Evolutionary conservation across 2,329 filamentous ascomycete species (phyloP).

Genomic region (Knufia petricola): DNA sequence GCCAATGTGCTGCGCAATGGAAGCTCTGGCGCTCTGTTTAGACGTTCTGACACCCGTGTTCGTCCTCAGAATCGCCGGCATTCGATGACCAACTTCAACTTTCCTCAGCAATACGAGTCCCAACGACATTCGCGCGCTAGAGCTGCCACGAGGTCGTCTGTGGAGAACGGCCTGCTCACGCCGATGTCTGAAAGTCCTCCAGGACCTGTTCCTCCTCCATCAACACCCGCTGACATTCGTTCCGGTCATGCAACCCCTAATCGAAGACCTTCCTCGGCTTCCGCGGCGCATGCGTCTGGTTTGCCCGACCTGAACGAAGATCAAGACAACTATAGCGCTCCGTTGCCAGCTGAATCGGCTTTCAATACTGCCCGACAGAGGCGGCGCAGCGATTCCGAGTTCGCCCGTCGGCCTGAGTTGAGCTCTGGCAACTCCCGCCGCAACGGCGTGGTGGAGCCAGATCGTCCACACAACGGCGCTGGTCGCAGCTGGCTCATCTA

Average conservation of each 20-base stretch:
- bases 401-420: constrained; percentile 45
- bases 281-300: constrained; percentile 30
- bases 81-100: constrained; percentile 44
- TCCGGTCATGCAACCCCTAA: constrained; percentile 44
- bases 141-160: constrained; percentile 8
- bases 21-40: constrained; percentile 41
- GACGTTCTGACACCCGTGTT: constrained; percentile 43
- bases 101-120: constrained; percentile 43
- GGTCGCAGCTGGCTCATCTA: constrained; percentile 64
- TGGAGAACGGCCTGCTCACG: constrained; percentile 22
- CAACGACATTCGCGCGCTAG: constrained; percentile 42
- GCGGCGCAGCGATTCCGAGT: constrained; percentile 51
- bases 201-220: constrained; percentile 52
- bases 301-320: constrained; percentile 34
- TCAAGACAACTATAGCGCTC: constrained; percentile 24
- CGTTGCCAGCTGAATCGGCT: constrained; percentile 30
- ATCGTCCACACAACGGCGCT: constrained; percentile 38
- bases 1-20: constrained; percentile 36
- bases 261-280: constrained; percentile 39
- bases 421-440: constrained; percentile 53
- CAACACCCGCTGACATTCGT: constrained; percentile 52
- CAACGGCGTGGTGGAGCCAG: constrained; percentile 55
- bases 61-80: constrained; percentile 45
- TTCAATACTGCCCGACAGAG: constrained; percentile 42
- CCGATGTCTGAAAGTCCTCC: constrained; percentile 46